phyloP scores from a whole-genome alignment of 2,329 filamentous ascomycete species.

The Fusarium fracticaudum region DNA sequence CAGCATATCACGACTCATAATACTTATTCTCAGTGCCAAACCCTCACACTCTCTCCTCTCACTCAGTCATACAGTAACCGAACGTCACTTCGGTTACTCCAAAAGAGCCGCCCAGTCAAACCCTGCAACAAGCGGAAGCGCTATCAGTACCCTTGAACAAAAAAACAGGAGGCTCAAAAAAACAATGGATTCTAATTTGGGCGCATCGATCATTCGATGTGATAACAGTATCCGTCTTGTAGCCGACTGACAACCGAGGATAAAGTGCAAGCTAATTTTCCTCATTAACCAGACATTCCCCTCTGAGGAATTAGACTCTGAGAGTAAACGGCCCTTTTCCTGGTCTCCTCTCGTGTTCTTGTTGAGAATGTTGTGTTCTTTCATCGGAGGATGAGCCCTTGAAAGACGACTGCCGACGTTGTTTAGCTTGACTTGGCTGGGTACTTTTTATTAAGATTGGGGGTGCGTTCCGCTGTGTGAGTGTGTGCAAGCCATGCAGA shows the following conservation, averaged over 20 bases:
- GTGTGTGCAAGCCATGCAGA: not conserved
- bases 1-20: not conserved
- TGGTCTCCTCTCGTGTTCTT: constrained; percentile 1
- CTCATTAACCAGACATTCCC: constrained; percentile 19
- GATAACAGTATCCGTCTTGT: constrained; percentile 16
- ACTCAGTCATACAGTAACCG: not conserved
- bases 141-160: constrained; percentile 20
- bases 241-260: constrained; percentile 40
- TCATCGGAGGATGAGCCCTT: not conserved
- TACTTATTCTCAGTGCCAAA: not conserved
- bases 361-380: not conserved
- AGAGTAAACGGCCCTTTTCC: constrained; percentile 14
- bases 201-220: constrained; percentile 11
- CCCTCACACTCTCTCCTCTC: not conserved
- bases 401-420: constrained; percentile 12
- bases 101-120: constrained; percentile 32
- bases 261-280: constrained; percentile 26
- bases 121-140: constrained; percentile 1
- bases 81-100: not conserved
- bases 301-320: not conserved
- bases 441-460: not conserved
- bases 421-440: constrained; percentile 11
- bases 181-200: not conserved
- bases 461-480: not conserved
- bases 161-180: constrained; percentile 12